Base-by-base conservation (phyloP, 495 filamentous ascomycete species). In the Xylaria bambusicola region DNA sequence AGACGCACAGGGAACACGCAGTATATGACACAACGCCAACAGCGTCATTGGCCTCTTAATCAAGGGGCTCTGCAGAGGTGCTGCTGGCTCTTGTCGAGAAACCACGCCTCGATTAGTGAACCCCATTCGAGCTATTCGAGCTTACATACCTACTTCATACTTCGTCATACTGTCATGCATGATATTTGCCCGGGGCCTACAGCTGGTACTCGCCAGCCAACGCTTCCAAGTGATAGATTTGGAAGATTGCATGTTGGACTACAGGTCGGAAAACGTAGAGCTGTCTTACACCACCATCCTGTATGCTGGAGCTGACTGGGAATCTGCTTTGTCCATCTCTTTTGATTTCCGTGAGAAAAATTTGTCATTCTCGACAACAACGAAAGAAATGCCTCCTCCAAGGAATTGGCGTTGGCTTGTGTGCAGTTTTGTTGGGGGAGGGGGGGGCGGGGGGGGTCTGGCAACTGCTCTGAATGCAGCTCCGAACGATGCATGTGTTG, bases 391-490 rank as follows among this genome's bases (percentile, higher is more conserved):
- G n/a, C n/a, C n/a, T n/a, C n/a, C n/a, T n/a, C n/a, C n/a, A n/a
- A n/a, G n/a, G n/a, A n/a, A n/a, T n/a, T n/a, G n/a, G n/a, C n/a
- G n/a, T n/a, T n/a, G n/a, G n/a, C n/a, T n/a, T n/a, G n/a, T n/a
- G n/a, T n/a, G n/a, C n/a, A n/a, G n/a, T n/a, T n/a, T n/a, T 54
- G 23, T 54, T 29, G 36, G 21, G 40, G 35, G 20, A 52, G n/a
- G 31, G 18, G 27, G 24, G 8, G 51, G 51, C 31, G 23, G 17
- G 27, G 12, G 33, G 33, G 15, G 38, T 29, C 24, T 4, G 23
- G 12, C 12, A 44, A 55, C 31, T 45, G 5, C 23, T 31, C 31
- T 47, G 40, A 26, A 26, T 48, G 47, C 35, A 45, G 20, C 35
- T 17, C 20, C 20, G 29, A 8, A n/a, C 18, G 35, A 45, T 26